Conservation (phyloP, 306 rosid genomes). For the Dryas drummondii region DNA sequence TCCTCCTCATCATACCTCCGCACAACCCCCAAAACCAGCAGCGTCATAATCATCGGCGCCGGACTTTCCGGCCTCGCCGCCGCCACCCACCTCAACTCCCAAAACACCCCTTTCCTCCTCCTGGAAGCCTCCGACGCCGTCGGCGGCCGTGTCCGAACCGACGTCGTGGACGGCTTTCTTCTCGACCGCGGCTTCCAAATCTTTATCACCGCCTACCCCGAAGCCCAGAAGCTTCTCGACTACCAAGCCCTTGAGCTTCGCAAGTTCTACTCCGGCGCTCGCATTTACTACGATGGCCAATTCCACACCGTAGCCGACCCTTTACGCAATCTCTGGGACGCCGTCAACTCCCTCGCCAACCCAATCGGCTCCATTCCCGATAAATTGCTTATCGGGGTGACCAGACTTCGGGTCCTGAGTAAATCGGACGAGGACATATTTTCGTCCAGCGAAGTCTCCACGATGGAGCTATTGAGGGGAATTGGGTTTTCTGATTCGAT, state of each 20-base stretch:
- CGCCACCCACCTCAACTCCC: conserved; percentile 66
- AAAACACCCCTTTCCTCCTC: conserved; percentile 66
- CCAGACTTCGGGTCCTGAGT: conserved; percentile 46
- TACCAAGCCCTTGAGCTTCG: conserved; percentile 58
- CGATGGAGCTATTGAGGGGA: conserved; percentile 45
- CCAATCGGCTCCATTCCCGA: conserved; percentile 70
- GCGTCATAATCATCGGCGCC: conserved; percentile 67
- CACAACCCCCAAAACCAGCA: background rate
- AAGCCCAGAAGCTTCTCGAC: conserved; percentile 71
- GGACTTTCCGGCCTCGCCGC: conserved; percentile 89
- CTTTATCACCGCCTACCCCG: conserved; percentile 88
- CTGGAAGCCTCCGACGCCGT: conserved; percentile 73
- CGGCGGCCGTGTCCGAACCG: conserved; percentile 85
- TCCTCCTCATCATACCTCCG: conserved; percentile 22
- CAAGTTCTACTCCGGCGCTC: conserved; percentile 74
- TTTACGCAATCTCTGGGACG: conserved; percentile 59
- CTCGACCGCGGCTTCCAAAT: conserved; percentile 93
- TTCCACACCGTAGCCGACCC: conserved; percentile 93
- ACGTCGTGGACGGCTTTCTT: conserved; percentile 65
- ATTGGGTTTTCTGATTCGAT: conserved; percentile 72
- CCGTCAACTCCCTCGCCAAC: conserved; percentile 54
- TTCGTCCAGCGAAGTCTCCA: conserved; percentile 45
- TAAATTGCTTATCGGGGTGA: conserved; percentile 60
- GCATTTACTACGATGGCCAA: conserved; percentile 48
- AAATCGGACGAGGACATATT: conserved; percentile 57